Conservation (phyloP, 768 basidiomycete genomes). For the Tulasnella calospora region DNA sequence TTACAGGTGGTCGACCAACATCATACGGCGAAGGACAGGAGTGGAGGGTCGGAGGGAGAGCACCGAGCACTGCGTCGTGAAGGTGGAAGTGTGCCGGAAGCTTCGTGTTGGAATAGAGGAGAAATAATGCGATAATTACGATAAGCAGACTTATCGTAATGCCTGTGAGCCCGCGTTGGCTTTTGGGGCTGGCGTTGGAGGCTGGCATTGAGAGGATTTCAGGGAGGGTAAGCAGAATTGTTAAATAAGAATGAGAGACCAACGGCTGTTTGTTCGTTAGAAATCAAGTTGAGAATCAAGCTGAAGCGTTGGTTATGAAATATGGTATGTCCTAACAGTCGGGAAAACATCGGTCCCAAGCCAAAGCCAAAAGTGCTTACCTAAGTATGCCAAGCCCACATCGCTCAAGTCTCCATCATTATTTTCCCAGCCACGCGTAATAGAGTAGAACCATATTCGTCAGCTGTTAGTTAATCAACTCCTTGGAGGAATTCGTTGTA, state of each 20-base stretch:
- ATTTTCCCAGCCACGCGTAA: not conserved
- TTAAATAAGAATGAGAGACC: too few relatives aligned
- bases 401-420: not conserved
- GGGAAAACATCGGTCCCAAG: not conserved
- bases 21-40: not conserved
- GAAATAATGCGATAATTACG: not conserved
- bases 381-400: not conserved
- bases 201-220: too few relatives aligned
- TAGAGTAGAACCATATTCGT: not conserved
- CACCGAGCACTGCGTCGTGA: not conserved
- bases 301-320: too few relatives aligned
- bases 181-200: too few relatives aligned
- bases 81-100: not conserved
- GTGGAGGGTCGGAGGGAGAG: not conserved
- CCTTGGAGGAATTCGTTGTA: not conserved
- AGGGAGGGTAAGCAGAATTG: too few relatives aligned
- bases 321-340: not conserved
- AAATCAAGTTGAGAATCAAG: too few relatives aligned
- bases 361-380: not conserved
- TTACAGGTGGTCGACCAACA: not conserved
- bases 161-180: not conserved
- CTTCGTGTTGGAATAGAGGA: not conserved
- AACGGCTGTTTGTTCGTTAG: too few relatives aligned
- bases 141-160: not conserved
- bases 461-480: not conserved